Conservation (phyloP, 331 rosid genomes). For the Malus hybrid region DNA sequence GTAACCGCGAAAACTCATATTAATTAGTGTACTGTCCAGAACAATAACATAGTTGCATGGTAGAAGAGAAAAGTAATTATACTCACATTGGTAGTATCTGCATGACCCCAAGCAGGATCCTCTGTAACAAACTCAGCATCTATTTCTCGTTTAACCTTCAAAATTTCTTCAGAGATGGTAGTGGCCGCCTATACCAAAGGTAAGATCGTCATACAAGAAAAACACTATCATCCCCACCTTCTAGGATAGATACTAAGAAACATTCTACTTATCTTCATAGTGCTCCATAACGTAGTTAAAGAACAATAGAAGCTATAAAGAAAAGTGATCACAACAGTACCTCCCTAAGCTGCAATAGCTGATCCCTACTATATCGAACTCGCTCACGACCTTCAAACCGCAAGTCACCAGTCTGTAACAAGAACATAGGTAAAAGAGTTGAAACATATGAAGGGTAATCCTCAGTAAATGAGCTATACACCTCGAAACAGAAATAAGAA, state of each 20-base stretch:
- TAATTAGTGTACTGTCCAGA: neutral
- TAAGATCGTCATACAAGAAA: neutral
- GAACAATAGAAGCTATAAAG: neutral
- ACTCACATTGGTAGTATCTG: conserved; percentile 64
- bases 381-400: conserved; percentile 78
- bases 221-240: neutral
- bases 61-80: neutral
- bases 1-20: neutral
- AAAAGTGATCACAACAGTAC: conserved; percentile 28
- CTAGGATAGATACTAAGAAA: neutral
- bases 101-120: conserved; percentile 72
- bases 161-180: conserved; percentile 55
- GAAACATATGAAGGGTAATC: neutral
- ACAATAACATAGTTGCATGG: neutral
- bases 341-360: conserved; percentile 67
- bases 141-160: conserved; percentile 61
- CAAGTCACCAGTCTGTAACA: conserved; percentile 62
- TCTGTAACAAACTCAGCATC: conserved; percentile 79
- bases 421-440: neutral
- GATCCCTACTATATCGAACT: conserved; percentile 66
- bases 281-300: neutral
- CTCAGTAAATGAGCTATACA: neutral
- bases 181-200: conserved; percentile 42
- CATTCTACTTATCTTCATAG: neutral
- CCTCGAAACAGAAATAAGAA: neutral